These are phyloP conservation scores for Zymoseptoria crescenta DNA, from an alignment of 2,329 filamentous ascomycete species.

Conservation along the genomic window DNA sequence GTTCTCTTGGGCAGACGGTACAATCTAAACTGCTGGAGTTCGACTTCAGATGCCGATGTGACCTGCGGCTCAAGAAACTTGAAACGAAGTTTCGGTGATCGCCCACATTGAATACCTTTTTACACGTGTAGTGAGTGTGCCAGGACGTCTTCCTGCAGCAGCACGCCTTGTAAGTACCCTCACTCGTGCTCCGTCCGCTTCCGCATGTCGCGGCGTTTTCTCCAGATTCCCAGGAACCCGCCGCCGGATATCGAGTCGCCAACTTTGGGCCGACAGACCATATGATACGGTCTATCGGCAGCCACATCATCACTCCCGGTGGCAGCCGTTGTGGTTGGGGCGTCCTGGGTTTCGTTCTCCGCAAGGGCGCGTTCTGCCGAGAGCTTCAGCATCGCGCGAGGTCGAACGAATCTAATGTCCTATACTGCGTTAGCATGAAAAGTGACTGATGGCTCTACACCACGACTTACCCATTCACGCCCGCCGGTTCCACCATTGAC, in stretches of 20 bases:
- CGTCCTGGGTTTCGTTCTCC: conserved; percentile 2
- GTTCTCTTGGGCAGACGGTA: no score
- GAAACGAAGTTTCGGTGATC: no score
- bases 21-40: no score
- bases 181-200: neutral
- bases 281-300: conserved; percentile 9
- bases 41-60: no score
- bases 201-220: conserved; percentile 25
- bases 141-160: neutral
- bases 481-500: conserved; percentile 45
- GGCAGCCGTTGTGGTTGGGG: conserved; percentile 1
- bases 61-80: no score
- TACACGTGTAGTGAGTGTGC: no score
- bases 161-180: neutral
- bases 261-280: conserved; percentile 35
- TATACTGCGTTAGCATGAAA: neutral
- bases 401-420: conserved; percentile 48
- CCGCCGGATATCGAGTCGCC: conserved; percentile 32
- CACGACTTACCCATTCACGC: conserved; percentile 44
- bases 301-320: neutral
- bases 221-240: conserved; percentile 33
- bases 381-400: conserved; percentile 26
- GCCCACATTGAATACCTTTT: no score
- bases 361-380: conserved; percentile 1
- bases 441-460: neutral